These are phyloP conservation scores for Annulohypoxylon nitens DNA, from an alignment of 495 filamentous ascomycete genomes.

Conservation along the genomic window DNA sequence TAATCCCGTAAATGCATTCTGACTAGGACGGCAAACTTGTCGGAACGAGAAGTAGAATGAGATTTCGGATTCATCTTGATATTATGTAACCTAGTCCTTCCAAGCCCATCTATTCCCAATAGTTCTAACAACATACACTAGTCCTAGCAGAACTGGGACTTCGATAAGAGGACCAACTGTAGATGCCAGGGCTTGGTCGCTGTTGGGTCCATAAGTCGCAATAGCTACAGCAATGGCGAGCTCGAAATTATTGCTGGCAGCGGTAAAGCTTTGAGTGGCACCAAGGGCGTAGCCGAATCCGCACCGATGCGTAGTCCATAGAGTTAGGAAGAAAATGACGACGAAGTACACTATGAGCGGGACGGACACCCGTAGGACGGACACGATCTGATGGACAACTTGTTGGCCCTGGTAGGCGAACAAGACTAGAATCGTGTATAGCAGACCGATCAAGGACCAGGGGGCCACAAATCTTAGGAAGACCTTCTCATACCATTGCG, in stretches of 20 bases:
- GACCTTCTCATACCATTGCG: conserved; percentile 72
- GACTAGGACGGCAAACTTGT: no score
- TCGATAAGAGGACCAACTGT: conserved; percentile 94
- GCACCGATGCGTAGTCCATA: conserved; percentile 67
- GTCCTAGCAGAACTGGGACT: conserved; percentile 83
- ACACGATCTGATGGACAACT: conserved; percentile 86
- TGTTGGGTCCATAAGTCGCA: conserved; percentile 82
- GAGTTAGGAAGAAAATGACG: conserved; percentile 77
- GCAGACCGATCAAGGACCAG: conserved; percentile 83
- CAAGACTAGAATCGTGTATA: conserved; percentile 88
- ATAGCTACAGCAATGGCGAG: conserved; percentile 93
- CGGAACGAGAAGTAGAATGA: no score
- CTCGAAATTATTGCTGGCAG: conserved; percentile 97
- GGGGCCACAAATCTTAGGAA: conserved; percentile 79
- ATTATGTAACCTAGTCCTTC: conserved; percentile 60
- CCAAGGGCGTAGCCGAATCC: conserved; percentile 81
- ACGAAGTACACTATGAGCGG: conserved; percentile 85
- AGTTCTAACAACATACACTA: conserved; percentile 83
- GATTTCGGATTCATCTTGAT: no score
- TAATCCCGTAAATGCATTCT: no score
- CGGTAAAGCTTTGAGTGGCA: conserved; percentile 90
- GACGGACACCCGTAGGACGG: conserved; percentile 82
- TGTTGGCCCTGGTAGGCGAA: conserved; percentile 85
- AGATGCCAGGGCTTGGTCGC: conserved; percentile 87
- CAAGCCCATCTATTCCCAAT: conserved; percentile 68